Evolutionary conservation across 371 early-diverging fungal genomes (phyloP).

Genomic region (Mucor sp.): DNA sequence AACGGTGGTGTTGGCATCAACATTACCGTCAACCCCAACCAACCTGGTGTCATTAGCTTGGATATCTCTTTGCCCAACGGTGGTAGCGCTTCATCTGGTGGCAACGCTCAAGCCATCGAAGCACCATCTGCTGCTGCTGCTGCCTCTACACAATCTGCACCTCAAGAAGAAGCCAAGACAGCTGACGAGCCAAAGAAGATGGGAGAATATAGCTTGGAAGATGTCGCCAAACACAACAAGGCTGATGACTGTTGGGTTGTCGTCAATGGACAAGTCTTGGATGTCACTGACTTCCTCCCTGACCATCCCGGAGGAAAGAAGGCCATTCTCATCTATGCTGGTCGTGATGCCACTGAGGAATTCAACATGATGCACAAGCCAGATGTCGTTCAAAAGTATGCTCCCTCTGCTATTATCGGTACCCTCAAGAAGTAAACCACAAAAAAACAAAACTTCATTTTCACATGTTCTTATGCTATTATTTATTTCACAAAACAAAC

Average conservation of each 20-base stretch:
- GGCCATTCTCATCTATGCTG: conserved; percentile 83
- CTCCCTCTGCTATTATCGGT: conserved; percentile 82
- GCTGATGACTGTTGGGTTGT: conserved; percentile 95
- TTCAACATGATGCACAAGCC: conserved; percentile 92
- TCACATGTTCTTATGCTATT: conserved; percentile 1
- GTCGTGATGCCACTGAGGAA: conserved; percentile 86
- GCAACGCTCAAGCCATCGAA: background rate
- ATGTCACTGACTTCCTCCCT: conserved; percentile 78
- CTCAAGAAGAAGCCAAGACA: conserved; percentile 30
- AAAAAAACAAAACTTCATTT: conserved; percentile 13
- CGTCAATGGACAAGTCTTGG: conserved; percentile 81
- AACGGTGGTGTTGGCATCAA: conserved; percentile 64
- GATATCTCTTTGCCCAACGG: conserved; percentile 61
- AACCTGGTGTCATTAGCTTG: conserved; percentile 63
- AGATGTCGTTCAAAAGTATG: conserved; percentile 88
- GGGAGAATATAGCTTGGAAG: conserved; percentile 57
- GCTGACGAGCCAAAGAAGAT: conserved; percentile 41
- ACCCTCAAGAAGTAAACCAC: conserved; percentile 52
- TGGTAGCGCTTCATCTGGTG: conserved; percentile 4
- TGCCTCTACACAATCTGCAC: conserved; percentile 35
- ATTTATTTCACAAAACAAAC: conserved; percentile 1
- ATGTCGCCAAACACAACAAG: conserved; percentile 90
- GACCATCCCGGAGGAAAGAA: conserved; percentile 84
- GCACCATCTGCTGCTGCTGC: conserved; percentile 21
- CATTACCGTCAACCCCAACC: conserved; percentile 49